phyloP scores from a whole-genome alignment of 2,329 filamentous ascomycete genomes.

The Xylariaceae sp. region DNA sequence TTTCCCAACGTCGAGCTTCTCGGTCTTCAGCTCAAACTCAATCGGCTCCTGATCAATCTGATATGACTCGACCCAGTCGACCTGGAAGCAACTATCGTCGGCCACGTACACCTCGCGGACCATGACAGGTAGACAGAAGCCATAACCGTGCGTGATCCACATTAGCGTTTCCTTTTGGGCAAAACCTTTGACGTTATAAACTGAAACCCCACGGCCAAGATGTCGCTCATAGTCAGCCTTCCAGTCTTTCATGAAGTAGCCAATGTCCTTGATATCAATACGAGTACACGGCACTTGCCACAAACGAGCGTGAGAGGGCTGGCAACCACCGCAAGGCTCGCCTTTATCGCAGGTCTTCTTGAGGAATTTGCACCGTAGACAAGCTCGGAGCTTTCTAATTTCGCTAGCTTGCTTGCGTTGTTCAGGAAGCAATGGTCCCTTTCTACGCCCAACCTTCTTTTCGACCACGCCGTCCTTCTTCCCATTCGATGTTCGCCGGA shows the following conservation, averaged over 20 bases:
- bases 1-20: conserved; percentile 81
- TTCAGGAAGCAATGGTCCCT: conserved; percentile 84
- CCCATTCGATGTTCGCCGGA: conserved; percentile 68
- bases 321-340: conserved; percentile 90
- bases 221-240: conserved; percentile 94
- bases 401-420: conserved; percentile 95
- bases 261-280: conserved; percentile 98
- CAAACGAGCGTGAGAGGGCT: conserved; percentile 88
- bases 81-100: conserved; percentile 85
- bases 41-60: conserved; percentile 63
- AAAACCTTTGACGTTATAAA: conserved; percentile 90
- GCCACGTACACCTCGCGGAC: conserved; percentile 89
- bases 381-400: conserved; percentile 90
- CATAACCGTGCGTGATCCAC: conserved; percentile 95
- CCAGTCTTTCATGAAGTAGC: conserved; percentile 99
- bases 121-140: conserved; percentile 85
- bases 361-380: conserved; percentile 93
- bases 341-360: conserved; percentile 99
- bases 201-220: conserved; percentile 77
- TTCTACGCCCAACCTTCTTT: conserved; percentile 88
- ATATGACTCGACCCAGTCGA: conserved; percentile 87
- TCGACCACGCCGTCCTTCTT: conserved; percentile 75
- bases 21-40: conserved; percentile 80
- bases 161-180: conserved; percentile 62
- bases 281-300: conserved; percentile 98